phyloP scores from a whole-genome alignment of 768 basidiomycete species.

The Mycena alexandri region DNA sequence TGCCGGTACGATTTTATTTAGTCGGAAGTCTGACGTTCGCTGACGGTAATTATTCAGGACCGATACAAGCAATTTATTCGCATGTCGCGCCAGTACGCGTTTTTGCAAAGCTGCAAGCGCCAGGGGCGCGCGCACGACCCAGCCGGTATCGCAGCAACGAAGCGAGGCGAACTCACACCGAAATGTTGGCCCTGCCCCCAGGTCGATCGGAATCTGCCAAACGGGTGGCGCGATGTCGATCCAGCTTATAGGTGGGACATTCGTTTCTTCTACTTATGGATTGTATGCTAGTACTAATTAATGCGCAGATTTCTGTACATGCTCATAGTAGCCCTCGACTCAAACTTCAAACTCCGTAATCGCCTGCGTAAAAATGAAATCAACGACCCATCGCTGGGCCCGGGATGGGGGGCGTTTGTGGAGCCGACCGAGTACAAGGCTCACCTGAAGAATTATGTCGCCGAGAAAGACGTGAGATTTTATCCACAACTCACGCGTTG shows the following conservation, averaged over 20 bases:
- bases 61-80: conserved; percentile 24
- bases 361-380: conserved; percentile 17
- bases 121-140: conserved; percentile 26
- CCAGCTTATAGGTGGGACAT: conserved; percentile 2
- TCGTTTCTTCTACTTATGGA: neutral
- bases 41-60: neutral
- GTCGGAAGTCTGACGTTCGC: too few species aligned
- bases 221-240: conserved; percentile 25
- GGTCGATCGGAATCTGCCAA: conserved; percentile 33
- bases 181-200: conserved; percentile 41
- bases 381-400: conserved; percentile 34
- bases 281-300: too few species aligned
- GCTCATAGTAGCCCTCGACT: conserved; percentile 31
- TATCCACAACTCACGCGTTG: neutral
- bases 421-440: conserved; percentile 26
- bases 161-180: conserved; percentile 24
- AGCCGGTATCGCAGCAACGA: conserved; percentile 17
- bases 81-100: conserved; percentile 8
- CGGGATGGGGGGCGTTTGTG: conserved; percentile 33
- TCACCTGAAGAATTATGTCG: conserved; percentile 14
- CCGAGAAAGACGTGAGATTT: conserved; percentile 20
- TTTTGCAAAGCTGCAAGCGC: neutral
- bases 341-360: conserved; percentile 40
- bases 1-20: neutral
- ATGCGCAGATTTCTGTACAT: conserved; percentile 31